These are phyloP conservation scores for Periconia sp. DNA, from an alignment of 2,329 filamentous ascomycete species.

Conservation along the genomic window DNA sequence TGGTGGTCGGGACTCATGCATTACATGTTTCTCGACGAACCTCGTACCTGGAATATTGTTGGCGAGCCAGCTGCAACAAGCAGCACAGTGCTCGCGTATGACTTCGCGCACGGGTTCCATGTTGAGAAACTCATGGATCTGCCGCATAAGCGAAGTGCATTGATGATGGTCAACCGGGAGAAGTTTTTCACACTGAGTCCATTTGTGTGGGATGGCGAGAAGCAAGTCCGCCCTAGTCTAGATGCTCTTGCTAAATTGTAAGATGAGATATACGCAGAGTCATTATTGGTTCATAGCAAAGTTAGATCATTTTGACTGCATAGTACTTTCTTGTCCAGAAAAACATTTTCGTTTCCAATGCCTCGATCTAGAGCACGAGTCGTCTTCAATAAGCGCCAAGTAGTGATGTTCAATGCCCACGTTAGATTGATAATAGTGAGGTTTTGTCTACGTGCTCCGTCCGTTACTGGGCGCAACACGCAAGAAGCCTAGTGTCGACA, in stretches of 20 bases:
- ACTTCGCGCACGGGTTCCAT: constrained; percentile 74
- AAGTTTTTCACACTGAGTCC: constrained; percentile 74
- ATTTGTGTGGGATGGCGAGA: constrained; percentile 50
- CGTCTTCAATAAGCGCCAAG: no score
- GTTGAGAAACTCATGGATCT: constrained; percentile 76
- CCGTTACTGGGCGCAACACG: no score
- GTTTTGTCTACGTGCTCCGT: no score
- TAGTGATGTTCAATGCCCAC: not conserved
- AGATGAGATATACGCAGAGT: no score
- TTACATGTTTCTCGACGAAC: constrained; percentile 65
- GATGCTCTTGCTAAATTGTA: constrained; percentile 42
- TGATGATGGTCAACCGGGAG: constrained; percentile 69
- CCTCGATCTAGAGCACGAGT: no score
- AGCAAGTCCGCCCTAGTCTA: constrained; percentile 41
- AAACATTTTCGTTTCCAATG: no score
- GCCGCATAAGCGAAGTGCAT: constrained; percentile 73
- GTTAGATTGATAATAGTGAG: constrained; percentile 3
- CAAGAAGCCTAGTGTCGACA: constrained; percentile 6
- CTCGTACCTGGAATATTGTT: constrained; percentile 60
- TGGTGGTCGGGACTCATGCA: constrained; percentile 66
- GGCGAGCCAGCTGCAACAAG: constrained; percentile 78
- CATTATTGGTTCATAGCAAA: no score
- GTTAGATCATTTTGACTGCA: no score
- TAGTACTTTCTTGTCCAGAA: no score
- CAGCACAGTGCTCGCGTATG: constrained; percentile 73